Base-by-base conservation (phyloP, 495 filamentous ascomycete species). In the Penicillium steckii region DNA sequence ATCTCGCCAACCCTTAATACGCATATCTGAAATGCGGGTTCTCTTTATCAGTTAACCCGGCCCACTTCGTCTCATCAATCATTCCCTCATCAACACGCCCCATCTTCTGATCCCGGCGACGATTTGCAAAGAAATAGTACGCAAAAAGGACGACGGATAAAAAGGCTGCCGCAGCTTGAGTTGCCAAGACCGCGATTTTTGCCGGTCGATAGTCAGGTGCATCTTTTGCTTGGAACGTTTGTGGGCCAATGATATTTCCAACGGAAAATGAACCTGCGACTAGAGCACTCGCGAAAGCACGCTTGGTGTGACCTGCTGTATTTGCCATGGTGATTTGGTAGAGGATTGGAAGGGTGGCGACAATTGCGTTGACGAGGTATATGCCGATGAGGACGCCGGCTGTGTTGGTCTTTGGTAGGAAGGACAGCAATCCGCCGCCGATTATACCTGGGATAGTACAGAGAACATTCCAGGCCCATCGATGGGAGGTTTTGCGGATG, bases 191-290 rank as follows among this genome's bases (percentile, higher is more conserved):
- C 0, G 80, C 69, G 38, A 87, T 77, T 66, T 87, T 88, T 4
- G 85, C 85, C 1, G 83, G 83, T 8, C 63, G 76, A 57, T 82
- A 86, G 4, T 78, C 69, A 0, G 85, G 85, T 7, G 79, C 80
- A 57, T 86, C 82, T 8, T 57, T 66, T 0, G 71, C 68, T 40
- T 78, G 77, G 57, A 88, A 88, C 3, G 86, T 80, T 63, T 87
- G 84, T 3, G 84, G 83, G 0, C 85, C 82, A 59, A 87, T 85
- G 54, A 87, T 85, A 56, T 82, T 86, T 9, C 82, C 84, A 4
- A 86, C 62, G 2, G 76, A 81, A 68, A 86, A 87, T 13, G 76
- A 79, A 3, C 75, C 80, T 17, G 76, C 71, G 30, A 87, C 65
- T 17, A 86, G 64, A 17, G 83, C 79, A 12, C 77, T 78, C 18